Conservation (phyloP, 2,329 filamentous ascomycete species). For the Madurella mycetomatis region DNA sequence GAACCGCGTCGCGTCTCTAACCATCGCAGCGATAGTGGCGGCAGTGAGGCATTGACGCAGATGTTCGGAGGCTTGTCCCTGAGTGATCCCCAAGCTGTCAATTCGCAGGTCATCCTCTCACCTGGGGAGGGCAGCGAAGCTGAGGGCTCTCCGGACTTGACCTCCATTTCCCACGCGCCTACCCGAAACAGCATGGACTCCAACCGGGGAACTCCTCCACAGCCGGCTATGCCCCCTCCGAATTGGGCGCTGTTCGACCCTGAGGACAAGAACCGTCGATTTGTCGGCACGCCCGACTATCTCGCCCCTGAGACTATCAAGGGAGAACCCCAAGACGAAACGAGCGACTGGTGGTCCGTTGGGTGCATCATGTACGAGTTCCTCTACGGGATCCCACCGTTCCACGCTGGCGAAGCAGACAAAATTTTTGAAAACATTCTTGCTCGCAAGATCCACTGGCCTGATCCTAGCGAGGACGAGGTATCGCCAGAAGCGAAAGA, state of each 20-base stretch:
- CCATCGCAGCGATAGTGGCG: constrained; percentile 85
- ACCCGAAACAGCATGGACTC: constrained; percentile 41
- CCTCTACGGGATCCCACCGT: constrained; percentile 86
- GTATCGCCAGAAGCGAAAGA: constrained; percentile 88
- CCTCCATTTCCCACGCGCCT: constrained; percentile 53
- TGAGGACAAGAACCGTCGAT: constrained; percentile 85
- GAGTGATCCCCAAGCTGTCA: constrained; percentile 51
- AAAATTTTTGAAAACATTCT: constrained; percentile 97
- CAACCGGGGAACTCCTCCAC: constrained; percentile 57
- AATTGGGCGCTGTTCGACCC: constrained; percentile 94
- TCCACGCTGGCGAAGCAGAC: constrained; percentile 85
- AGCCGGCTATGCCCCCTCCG: constrained; percentile 73
- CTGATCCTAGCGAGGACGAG: constrained; percentile 72
- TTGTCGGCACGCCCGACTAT: constrained; percentile 96
- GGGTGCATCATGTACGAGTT: constrained; percentile 98
- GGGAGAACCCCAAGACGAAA: constrained; percentile 91
- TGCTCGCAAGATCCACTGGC: constrained; percentile 86
- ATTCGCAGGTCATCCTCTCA: constrained; percentile 47
- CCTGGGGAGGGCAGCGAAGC: constrained; percentile 72
- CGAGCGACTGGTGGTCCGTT: constrained; percentile 99
- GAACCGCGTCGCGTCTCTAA: constrained; percentile 71
- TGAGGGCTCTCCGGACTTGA: constrained; percentile 72
- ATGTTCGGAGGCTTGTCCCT: constrained; percentile 80
- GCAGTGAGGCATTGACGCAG: constrained; percentile 76
- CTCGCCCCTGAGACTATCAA: constrained; percentile 95